These are phyloP conservation scores for Kwoniella sp. DNA, from an alignment of 768 basidiomycete species.

Conservation along the genomic window DNA sequence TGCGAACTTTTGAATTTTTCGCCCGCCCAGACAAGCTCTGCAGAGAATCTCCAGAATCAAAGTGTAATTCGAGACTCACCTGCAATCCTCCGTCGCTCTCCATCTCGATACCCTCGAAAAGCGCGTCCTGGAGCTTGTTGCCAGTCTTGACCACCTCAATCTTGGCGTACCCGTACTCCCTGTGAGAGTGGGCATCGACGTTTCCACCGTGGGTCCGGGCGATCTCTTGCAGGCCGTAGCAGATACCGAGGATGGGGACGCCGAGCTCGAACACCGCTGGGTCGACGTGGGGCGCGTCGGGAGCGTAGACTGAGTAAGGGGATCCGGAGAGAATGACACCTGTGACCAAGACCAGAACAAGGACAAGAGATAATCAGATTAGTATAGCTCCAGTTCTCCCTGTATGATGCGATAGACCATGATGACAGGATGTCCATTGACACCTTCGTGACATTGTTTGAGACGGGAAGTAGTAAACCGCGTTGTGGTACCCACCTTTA, in stretches of 20 bases:
- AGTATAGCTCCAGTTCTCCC: not conserved
- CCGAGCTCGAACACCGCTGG: constrained; percentile 78
- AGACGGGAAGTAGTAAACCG: no score
- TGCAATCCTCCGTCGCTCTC: constrained; percentile 73
- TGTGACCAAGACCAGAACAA: constrained; percentile 48
- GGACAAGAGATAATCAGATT: no score
- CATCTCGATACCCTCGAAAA: constrained; percentile 76
- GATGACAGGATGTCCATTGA: no score
- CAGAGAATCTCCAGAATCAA: no score
- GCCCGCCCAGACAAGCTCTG: not conserved
- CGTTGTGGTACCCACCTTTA: constrained; percentile 71
- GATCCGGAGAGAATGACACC: constrained; percentile 97
- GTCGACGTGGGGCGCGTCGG: constrained; percentile 90
- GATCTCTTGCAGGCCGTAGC: constrained; percentile 96
- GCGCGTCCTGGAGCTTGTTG: constrained; percentile 64
- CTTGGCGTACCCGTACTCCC: constrained; percentile 92
- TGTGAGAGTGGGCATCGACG: constrained; percentile 81
- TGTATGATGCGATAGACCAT: no score
- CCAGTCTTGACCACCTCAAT: constrained; percentile 72
- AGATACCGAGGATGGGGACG: constrained; percentile 92
- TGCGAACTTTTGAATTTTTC: no score
- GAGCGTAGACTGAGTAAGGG: constrained; percentile 95
- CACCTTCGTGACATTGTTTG: no score
- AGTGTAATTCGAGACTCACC: constrained; percentile 60
- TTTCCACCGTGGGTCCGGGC: constrained; percentile 83